Evolutionary conservation across 371 early-diverging fungal species (phyloP).

Genomic region (Rhizomucor miehei): DNA sequence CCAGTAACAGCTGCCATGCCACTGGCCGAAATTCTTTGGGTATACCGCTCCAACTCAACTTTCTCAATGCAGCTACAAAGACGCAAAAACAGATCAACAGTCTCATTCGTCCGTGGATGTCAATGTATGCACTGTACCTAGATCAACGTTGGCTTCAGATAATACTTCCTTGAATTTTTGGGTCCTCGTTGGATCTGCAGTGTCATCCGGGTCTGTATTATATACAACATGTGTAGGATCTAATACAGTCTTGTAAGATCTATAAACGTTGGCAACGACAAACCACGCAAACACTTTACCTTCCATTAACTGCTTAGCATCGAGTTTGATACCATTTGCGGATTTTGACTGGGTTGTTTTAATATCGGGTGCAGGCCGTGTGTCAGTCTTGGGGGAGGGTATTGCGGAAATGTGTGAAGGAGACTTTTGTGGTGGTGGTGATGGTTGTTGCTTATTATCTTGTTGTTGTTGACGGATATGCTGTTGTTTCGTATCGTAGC

Average conservation of each 20-base stretch:
- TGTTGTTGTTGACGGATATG: neutral
- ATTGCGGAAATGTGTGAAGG: neutral
- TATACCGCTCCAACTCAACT: constrained; percentile 90
- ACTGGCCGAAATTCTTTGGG: constrained; percentile 81
- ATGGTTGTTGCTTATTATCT: constrained; percentile 1
- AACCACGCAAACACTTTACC: constrained; percentile 6
- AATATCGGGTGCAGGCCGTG: too few relatives aligned
- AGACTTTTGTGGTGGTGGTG: neutral
- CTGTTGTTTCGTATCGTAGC: constrained; percentile 7
- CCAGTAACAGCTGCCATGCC: constrained; percentile 91
- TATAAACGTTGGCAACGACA: too few relatives aligned
- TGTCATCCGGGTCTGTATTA: constrained; percentile 12
- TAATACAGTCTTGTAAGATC: neutral
- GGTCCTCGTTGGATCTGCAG: constrained; percentile 25
- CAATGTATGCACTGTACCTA: constrained; percentile 45
- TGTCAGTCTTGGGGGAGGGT: too few relatives aligned
- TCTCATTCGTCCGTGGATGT: too few relatives aligned
- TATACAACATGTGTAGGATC: constrained; percentile 21
- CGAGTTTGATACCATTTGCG: constrained; percentile 5
- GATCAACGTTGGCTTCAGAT: constrained; percentile 71
- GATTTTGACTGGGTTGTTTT: neutral
- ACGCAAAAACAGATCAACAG: too few relatives aligned
- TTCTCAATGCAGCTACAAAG: constrained; percentile 58
- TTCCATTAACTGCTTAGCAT: constrained; percentile 13
- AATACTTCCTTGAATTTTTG: constrained; percentile 73